phyloP scores from a whole-genome alignment of 192 early-diverging fungal species.

The Rhizoclosmatium globosum region DNA sequence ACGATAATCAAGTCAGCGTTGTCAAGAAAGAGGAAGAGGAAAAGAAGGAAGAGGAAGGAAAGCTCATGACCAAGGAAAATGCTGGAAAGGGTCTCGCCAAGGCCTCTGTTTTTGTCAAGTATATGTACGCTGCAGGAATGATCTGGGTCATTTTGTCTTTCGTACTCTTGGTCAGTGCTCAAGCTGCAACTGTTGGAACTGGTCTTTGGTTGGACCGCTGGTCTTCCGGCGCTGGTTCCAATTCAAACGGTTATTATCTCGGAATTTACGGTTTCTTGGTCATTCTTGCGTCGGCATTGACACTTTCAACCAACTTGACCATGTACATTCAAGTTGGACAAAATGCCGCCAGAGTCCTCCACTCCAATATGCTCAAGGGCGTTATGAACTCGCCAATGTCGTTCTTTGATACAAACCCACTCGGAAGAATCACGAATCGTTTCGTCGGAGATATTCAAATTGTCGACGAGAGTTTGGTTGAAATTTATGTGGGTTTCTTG shows the following conservation, averaged over 20 bases:
- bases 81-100: conserved; percentile 77
- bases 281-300: conserved; percentile 30
- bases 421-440: conserved; percentile 77
- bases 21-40: background rate
- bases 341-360: conserved; percentile 36
- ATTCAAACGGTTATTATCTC: conserved; percentile 49
- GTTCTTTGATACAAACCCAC: conserved; percentile 64
- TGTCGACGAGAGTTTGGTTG: conserved; percentile 61
- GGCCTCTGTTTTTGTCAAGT: conserved; percentile 72
- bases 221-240: background rate
- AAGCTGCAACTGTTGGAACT: conserved; percentile 23
- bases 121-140: conserved; percentile 72
- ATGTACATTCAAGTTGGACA: conserved; percentile 34
- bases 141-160: conserved; percentile 59
- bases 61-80: conserved; percentile 74
- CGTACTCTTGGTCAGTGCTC: conserved; percentile 42
- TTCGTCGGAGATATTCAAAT: conserved; percentile 78
- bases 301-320: conserved; percentile 9
- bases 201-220: conserved; percentile 36
- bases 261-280: conserved; percentile 66
- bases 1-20: background rate
- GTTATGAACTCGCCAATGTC: conserved; percentile 60
- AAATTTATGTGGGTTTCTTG: conserved; percentile 34
- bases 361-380: conserved; percentile 37
- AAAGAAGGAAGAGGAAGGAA: conserved; percentile 10